These are phyloP conservation scores for Scorias spongiosa DNA, from an alignment of 2,329 filamentous ascomycete species.

Conservation along the genomic window DNA sequence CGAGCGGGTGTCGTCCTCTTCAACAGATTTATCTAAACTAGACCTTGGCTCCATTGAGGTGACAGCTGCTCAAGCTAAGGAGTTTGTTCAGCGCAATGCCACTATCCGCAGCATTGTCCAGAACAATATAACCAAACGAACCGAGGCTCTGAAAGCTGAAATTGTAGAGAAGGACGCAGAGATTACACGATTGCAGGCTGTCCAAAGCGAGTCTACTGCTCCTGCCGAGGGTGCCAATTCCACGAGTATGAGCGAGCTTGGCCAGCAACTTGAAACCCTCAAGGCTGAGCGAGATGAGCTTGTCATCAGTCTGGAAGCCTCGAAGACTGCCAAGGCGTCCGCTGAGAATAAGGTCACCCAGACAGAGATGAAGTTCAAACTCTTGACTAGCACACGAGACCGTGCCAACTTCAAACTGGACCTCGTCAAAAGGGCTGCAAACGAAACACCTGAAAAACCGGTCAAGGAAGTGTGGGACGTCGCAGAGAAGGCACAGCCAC, in stretches of 20 bases:
- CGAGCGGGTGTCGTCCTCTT: background rate
- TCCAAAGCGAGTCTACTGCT: background rate
- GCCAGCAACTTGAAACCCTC: slow-evolving; percentile 5
- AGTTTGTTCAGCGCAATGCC: slow-evolving; percentile 35
- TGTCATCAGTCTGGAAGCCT: slow-evolving; percentile 12
- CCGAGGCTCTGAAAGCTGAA: slow-evolving; percentile 22
- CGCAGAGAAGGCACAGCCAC: slow-evolving; percentile 42
- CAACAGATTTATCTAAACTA: background rate
- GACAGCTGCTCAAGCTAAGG: slow-evolving; percentile 34
- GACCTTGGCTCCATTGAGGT: slow-evolving; percentile 21
- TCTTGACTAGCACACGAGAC: slow-evolving; percentile 28
- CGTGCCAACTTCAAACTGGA: slow-evolving; percentile 55
- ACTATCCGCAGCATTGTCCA: slow-evolving; percentile 34
- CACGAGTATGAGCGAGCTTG: slow-evolving; percentile 1
- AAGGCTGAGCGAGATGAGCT: slow-evolving; percentile 10
- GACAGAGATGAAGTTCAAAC: slow-evolving; percentile 24
- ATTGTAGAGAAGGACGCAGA: slow-evolving; percentile 13
- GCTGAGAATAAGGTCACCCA: slow-evolving; percentile 22
- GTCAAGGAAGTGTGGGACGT: slow-evolving; percentile 78
- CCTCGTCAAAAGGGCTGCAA: slow-evolving; percentile 65
- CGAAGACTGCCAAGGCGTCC: slow-evolving; percentile 15
- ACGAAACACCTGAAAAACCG: slow-evolving; percentile 70
- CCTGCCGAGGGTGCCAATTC: background rate
- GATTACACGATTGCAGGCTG: slow-evolving; percentile 10
- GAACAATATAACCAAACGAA: slow-evolving; percentile 42